Evolutionary conservation across 495 filamentous ascomycete genomes (phyloP).

Genomic region (Penicillium salamii): DNA sequence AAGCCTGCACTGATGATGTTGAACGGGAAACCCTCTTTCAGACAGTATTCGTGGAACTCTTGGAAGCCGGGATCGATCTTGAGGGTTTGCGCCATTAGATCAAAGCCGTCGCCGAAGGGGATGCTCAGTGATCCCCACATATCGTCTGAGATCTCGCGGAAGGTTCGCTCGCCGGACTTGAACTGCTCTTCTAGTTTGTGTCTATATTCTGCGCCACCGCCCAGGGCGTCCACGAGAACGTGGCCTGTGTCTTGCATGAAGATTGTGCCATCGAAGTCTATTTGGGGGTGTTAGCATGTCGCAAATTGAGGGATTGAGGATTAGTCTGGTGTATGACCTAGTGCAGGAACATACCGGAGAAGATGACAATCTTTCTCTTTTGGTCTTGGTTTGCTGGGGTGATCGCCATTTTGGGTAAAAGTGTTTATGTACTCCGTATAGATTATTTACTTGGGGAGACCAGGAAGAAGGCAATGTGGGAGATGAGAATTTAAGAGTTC

Average conservation of each 20-base stretch:
- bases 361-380: constrained; percentile 32
- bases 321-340: background rate
- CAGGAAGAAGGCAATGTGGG: background rate
- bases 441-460: background rate
- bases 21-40: constrained; percentile 63
- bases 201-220: constrained; percentile 57
- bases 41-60: constrained; percentile 65
- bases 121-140: constrained; percentile 71
- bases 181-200: constrained; percentile 64
- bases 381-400: constrained; percentile 10
- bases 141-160: constrained; percentile 72
- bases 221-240: constrained; percentile 66
- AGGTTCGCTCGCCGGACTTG: constrained; percentile 63
- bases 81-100: constrained; percentile 61
- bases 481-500: background rate
- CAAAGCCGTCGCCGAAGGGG: constrained; percentile 72
- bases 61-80: constrained; percentile 66
- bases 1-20: constrained; percentile 72
- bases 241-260: constrained; percentile 79
- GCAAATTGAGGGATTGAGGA: background rate
- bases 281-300: constrained; percentile 1
- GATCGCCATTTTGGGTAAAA: constrained; percentile 21
- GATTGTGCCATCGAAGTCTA: constrained; percentile 76
- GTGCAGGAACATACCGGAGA: constrained; percentile 22
- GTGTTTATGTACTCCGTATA: background rate